These are phyloP conservation scores for Fragaria ananassa DNA, from an alignment of 306 rosid species.

Conservation along the genomic window DNA sequence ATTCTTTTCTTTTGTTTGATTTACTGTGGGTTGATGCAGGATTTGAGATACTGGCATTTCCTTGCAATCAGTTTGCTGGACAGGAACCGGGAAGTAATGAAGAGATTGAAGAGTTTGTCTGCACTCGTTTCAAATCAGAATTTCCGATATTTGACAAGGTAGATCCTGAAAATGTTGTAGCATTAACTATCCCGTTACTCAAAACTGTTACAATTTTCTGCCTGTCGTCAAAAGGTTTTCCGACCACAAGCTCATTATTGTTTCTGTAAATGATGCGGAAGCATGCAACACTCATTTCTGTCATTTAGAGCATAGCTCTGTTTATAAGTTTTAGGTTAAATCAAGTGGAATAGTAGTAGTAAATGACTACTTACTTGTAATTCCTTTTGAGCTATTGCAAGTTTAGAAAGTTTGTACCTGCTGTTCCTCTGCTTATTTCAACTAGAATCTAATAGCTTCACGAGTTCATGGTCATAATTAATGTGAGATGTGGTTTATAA, in stretches of 20 bases:
- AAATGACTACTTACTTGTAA: background rate
- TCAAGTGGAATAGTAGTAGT: background rate
- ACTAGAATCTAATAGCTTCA: background rate
- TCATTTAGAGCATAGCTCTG: background rate
- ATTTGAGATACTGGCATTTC: conserved; percentile 79
- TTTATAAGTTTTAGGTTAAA: background rate
- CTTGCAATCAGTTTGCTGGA: conserved; percentile 81
- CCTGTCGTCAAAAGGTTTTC: background rate
- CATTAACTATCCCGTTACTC: background rate
- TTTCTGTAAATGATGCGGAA: background rate
- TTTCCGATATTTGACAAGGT: conserved; percentile 89
- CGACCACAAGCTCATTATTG: background rate
- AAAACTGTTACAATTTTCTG: background rate
- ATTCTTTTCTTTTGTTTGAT: background rate
- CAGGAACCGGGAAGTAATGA: conserved; percentile 87
- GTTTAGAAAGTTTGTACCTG: background rate
- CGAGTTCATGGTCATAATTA: background rate
- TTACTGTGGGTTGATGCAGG: conserved; percentile 38
- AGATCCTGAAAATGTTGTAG: conserved; percentile 4
- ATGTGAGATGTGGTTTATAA: background rate
- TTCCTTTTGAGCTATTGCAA: background rate
- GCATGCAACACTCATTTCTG: background rate
- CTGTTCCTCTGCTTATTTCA: background rate
- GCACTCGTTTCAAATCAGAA: conserved; percentile 81
- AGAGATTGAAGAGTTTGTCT: conserved; percentile 71